Evolutionary conservation across 495 filamentous ascomycete species (phyloP).

Genomic region (Aspergillus nanangensis): DNA sequence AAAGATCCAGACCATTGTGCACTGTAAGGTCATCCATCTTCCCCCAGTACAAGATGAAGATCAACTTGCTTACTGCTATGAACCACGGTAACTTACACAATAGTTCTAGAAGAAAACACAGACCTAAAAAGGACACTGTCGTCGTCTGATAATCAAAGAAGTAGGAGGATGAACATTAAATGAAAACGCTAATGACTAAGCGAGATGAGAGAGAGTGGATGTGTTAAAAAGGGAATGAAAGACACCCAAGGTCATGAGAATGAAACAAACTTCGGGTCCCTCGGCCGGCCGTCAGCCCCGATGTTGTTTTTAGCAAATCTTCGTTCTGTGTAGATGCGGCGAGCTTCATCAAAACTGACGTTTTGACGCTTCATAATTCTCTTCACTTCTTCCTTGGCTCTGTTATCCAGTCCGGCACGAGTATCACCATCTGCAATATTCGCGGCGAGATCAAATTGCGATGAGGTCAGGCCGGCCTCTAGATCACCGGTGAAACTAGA

Average conservation of each 20-base stretch:
- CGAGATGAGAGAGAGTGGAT: too few relatives aligned
- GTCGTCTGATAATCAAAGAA: too few relatives aligned
- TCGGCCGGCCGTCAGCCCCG: conserved; percentile 78
- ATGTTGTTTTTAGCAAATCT: conserved; percentile 83
- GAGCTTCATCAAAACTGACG: conserved; percentile 86
- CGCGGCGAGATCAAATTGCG: conserved; percentile 70
- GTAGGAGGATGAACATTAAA: too few relatives aligned
- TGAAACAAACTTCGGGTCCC: conserved; percentile 91
- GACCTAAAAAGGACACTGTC: too few relatives aligned
- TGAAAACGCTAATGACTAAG: too few relatives aligned
- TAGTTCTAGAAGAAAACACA: too few relatives aligned
- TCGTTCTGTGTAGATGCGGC: conserved; percentile 76
- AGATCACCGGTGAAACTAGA: conserved; percentile 72
- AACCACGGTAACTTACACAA: too few relatives aligned
- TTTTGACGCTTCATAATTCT: conserved; percentile 78
- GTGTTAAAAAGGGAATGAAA: too few relatives aligned
- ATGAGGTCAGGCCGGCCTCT: conserved; percentile 77
- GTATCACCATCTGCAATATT: conserved; percentile 76
- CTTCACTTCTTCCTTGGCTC: conserved; percentile 72
- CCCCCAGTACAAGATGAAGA: too few relatives aligned
- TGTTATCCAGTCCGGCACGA: conserved; percentile 73
- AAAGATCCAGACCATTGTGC: too few relatives aligned
- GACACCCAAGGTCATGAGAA: conserved; percentile 57
- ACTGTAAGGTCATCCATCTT: too few relatives aligned
- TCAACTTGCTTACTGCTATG: too few relatives aligned